Evolutionary conservation across 2,329 filamentous ascomycete species (phyloP), one percentile per base, ranked within the genome.

Genomic region (Sphaerulina populicola): DNA sequence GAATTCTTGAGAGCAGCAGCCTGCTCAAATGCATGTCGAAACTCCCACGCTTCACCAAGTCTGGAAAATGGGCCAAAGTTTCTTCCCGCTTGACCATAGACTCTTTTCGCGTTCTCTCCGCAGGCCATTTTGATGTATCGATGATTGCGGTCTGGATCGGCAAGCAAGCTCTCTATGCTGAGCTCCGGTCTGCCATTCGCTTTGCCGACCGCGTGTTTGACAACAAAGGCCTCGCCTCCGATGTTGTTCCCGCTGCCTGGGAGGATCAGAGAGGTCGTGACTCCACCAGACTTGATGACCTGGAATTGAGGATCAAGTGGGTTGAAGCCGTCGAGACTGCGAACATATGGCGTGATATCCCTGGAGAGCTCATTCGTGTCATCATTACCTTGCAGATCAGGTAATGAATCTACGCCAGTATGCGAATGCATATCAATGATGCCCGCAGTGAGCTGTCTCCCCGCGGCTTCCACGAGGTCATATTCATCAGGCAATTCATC

Each of bases 61-160:
- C 83, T 72, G 54, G 78, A 84, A 49, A 73, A 73, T 0, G 80
- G 81, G 0, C 78, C 77, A 18, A 18, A 18, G 46, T 74, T 72
- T n/a, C 62, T 45, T 21, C 79, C 79, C 4, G 69, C 61, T 41
- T 71, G 72, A 8, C 81, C 81, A 53, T 85, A 83, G 0, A 80
- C 69, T 0, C 74, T 69, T 69, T 85, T 85, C 1, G 82, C 71
- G 59, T 86, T 86, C 67, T 86, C 83, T 33, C 83, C 83, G 36
- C 55, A 86, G 0, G 83, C 83, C 82, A 86, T 86, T 70, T 87
- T 86, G 74, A 87, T 83, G 65, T 84, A 86, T 15, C 83, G 74
- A 78, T 81, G 83, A 53, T 72, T 78, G 18, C 74, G 72, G 38
- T 83, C 81, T 0, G 82, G 82, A 46, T 85, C 80, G 1, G 83